Evolutionary conservation across 1,139 yeast genomes (phyloP), one percentile per base, ranked within the genome.

Genomic region (Magnusiomyces ingens): DNA sequence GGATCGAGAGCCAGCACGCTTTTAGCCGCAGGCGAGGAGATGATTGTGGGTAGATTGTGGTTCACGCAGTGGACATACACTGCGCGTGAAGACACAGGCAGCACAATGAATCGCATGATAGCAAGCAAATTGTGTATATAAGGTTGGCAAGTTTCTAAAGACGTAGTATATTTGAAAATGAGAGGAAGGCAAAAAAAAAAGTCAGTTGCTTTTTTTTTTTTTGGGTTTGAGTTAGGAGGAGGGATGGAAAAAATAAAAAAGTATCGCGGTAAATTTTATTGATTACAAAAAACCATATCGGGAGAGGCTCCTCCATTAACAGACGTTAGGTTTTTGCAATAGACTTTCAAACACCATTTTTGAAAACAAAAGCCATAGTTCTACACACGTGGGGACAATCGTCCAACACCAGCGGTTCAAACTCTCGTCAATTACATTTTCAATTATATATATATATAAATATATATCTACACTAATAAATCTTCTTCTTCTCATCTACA

Each of bases 401-500:
- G 32, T 8, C 8, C 32, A 26, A 26, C 32, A 26, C 32, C 32
- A 26, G 8, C 32, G 32, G 41, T n/a, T 17, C 41, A 37, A 37
- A 35, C 37, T 35, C 10, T 35, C 10, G 13, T n/a, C 4, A n/a
- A n/a, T 37, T 4, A 5, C 3, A 37, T 11, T n/a, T 37, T 5
- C 18, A 3, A 37, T 37, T 37, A n/a, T 37, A n/a, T 37, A 37
- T 37, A 17, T 37, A 17, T n/a, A 37, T 37, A 37, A 4, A 17
- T 37, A 37, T n/a, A 37, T 37, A 17, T n/a, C n/a, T 41, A 12
- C 37, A 48, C 45, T 47, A 91, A 68, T 87, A 91, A 59, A 88
- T 85, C 76, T 93, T 93, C 76, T 93, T 91, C 85, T 93, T 93
- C 71, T 90, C 97, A 68, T 93, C 99, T 58, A 93, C 75, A 38